Conservation (phyloP, 108 stramenopile species). For the Schizochytrium sp. region DNA sequence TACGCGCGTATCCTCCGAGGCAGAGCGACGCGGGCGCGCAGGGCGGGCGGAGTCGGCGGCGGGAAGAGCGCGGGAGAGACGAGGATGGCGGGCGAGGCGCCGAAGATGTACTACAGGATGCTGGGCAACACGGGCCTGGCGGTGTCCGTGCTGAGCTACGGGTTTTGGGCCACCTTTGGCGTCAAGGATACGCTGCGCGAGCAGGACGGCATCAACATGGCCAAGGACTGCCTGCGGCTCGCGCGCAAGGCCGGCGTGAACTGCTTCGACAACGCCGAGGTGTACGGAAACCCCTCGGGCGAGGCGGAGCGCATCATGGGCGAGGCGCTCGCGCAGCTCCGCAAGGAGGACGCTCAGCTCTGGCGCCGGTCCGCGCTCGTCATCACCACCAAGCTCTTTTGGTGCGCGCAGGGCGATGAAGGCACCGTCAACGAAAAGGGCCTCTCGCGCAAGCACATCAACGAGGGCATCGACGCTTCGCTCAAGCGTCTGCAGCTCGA, state of each 20-base stretch:
- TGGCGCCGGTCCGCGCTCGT: constrained; percentile 39
- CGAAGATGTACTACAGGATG: constrained; percentile 14
- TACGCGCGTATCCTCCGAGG: too few species aligned
- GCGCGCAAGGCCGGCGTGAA: constrained; percentile 44
- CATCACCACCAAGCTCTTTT: constrained; percentile 44
- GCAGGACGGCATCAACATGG: constrained; percentile 33
- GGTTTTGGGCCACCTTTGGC: constrained; percentile 46
- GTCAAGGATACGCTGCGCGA: constrained; percentile 30
- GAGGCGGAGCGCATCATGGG: constrained; percentile 46
- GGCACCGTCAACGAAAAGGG: constrained; percentile 35
- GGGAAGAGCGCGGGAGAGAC: not conserved
- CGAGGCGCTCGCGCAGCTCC: constrained; percentile 31
- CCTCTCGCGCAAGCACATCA: constrained; percentile 38
- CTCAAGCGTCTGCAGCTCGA: constrained; percentile 34
- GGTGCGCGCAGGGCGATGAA: constrained; percentile 26
- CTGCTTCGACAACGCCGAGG: constrained; percentile 44
- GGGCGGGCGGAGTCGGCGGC: too few species aligned
- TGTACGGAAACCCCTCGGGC: constrained; percentile 30
- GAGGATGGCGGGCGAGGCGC: not conserved
- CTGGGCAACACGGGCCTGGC: not conserved
- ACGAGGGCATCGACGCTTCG: constrained; percentile 32
- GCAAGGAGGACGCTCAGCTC: constrained; percentile 30
- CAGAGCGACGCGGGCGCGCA: too few species aligned
- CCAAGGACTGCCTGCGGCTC: constrained; percentile 29
- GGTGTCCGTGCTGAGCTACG: constrained; percentile 28